phyloP scores from a whole-genome alignment of 2,329 filamentous ascomycete genomes.

The Fusarium clavum region DNA sequence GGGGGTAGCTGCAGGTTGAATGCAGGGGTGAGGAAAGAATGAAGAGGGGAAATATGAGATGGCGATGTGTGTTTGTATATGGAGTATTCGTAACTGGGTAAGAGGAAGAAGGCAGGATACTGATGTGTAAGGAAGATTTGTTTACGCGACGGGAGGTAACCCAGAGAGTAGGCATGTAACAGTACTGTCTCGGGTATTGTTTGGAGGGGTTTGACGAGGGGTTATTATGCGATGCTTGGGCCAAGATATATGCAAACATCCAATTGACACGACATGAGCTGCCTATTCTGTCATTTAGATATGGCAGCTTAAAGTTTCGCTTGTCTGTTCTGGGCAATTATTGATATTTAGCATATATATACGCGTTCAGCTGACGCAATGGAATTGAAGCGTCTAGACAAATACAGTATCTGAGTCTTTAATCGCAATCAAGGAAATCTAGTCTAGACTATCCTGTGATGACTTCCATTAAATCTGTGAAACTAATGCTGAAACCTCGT shows the following conservation, averaged over 20 bases:
- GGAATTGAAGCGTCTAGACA: neutral
- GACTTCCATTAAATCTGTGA: conserved; percentile 9
- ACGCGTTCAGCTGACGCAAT: neutral
- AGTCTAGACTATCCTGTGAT: neutral
- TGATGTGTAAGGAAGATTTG: conserved; percentile 3
- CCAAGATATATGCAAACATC: neutral
- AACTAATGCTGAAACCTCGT: conserved; percentile 27
- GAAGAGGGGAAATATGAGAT: conserved; percentile 11
- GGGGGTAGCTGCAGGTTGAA: conserved; percentile 22
- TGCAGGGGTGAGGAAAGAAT: conserved; percentile 24
- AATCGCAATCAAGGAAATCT: neutral
- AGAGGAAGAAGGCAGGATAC: neutral
- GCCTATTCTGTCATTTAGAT: conserved; percentile 2
- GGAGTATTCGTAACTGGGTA: neutral
- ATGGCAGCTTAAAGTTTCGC: neutral
- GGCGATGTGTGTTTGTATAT: neutral
- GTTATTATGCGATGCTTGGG: conserved; percentile 3
- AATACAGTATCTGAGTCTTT: neutral
- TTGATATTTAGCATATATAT: conserved; percentile 9
- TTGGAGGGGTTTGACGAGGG: conserved; percentile 25
- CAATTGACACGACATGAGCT: neutral
- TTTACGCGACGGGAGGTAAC: conserved; percentile 14
- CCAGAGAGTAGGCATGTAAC: neutral
- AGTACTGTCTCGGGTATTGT: conserved; percentile 28
- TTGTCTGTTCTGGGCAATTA: neutral